These are phyloP conservation scores for Centella asiatica DNA, from an alignment of 129 eudicot genomes.

Conservation along the genomic window DNA sequence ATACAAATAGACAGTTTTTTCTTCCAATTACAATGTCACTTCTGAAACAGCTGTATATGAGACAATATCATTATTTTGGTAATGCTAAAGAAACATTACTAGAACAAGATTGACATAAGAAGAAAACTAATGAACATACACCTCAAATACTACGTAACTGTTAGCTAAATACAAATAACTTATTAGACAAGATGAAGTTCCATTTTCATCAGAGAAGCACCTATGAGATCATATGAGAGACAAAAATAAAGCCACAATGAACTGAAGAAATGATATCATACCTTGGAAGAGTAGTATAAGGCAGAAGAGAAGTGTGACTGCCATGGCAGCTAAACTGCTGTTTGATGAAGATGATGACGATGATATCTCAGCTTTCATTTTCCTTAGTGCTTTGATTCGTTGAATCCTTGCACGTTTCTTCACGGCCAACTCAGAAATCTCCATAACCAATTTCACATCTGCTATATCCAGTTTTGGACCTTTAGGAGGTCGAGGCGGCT, in stretches of 20 bases:
- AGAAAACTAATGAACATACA: no score
- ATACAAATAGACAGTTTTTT: no score
- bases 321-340: conserved; percentile 50
- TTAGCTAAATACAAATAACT: no score
- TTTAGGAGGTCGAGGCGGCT: conserved; percentile 81
- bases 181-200: not conserved
- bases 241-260: not conserved
- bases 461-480: conserved; percentile 57
- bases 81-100: no score
- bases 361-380: conserved; percentile 33
- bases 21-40: no score
- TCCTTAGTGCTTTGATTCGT: conserved; percentile 57
- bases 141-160: no score
- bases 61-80: no score
- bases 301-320: conserved; percentile 49
- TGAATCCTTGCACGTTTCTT: conserved; percentile 67
- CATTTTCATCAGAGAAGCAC: not conserved
- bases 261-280: conserved; percentile 15
- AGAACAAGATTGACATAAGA: no score
- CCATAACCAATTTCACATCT: conserved; percentile 54
- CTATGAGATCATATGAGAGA: not conserved
- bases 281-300: conserved; percentile 64
- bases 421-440: conserved; percentile 61
- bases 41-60: no score
- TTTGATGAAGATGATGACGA: conserved; percentile 28